Base-by-base conservation (phyloP, 2,329 filamentous ascomycete species). In the Epicoccum sorghinum region DNA sequence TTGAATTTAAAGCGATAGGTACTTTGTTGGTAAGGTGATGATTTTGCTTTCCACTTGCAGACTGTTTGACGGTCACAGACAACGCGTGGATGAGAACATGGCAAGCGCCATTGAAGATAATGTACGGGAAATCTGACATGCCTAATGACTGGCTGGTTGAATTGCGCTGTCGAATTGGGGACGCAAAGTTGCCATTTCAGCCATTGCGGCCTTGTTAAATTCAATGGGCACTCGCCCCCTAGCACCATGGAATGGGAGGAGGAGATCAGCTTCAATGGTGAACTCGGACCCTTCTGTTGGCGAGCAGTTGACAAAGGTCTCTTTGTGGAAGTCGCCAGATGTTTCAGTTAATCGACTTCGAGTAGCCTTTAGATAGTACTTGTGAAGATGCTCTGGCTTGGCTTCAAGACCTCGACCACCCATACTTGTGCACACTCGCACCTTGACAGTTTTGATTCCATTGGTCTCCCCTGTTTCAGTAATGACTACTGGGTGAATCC, bases 241-340 rank as follows among this genome's bases (percentile, higher is more conserved):
- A 8, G n/a, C 10, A 14, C 14, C 27, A 2, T 27, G 14, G 40
- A 57, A 67, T 9, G 23, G 3, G 4, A 36, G 27, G 32, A 70
- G 57, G 40, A 64, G 30, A 23, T 55, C 22, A 44, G 55, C 60
- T 54, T 69, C 65, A 42, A 69, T 58, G 3, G 37, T 8, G 33
- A 58, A 56, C 3, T 55, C 32, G 1, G 41, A 24, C 12, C 59
- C 51, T 13, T n/a, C 10, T n/a, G 10, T 33, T 0, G 12, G 23
- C 3, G 47, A 53, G 36, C 65, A 52, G 33, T 68, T 68, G 45
- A 69, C 39, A 38, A 61, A 68, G 23, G 59, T 62, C 10, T 57
- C 49, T 41, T 58, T 65, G 10, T 7, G 12, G 40, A 67, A 67
- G 12, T 27, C 47, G 22, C 30, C 55, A 7, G 62, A 66, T 18